phyloP scores from a whole-genome alignment of 208 protist genomes.

The Trypanosoma lewisi region DNA sequence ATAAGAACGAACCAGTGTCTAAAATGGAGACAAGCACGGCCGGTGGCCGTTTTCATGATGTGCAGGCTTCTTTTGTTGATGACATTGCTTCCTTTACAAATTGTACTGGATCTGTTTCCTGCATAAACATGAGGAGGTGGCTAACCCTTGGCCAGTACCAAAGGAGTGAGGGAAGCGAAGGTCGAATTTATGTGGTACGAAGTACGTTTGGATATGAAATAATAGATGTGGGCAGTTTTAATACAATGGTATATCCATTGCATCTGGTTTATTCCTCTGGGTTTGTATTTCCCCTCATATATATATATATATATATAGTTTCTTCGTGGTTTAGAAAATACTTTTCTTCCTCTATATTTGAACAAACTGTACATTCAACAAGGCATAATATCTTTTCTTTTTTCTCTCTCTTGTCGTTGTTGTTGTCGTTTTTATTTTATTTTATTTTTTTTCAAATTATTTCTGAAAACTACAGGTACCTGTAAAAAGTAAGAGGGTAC shows the following conservation, averaged over 20 bases:
- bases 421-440: no score
- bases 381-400: no score
- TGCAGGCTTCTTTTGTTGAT: constrained; percentile 26
- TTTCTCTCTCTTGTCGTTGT: no score
- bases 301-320: constrained; percentile 18
- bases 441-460: no score
- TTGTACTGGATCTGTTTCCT: constrained; percentile 23
- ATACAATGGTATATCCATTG: constrained; percentile 12
- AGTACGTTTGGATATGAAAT: constrained; percentile 25
- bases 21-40: constrained; percentile 21
- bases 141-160: constrained; percentile 13
- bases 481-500: no score
- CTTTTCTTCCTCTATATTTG: no score
- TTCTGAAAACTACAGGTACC: no score
- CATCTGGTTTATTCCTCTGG: constrained; percentile 12
- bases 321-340: constrained; percentile 8
- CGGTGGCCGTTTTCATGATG: constrained; percentile 22
- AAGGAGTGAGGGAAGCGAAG: constrained; percentile 1
- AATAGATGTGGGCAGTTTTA: constrained; percentile 7
- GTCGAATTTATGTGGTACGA: constrained; percentile 16
- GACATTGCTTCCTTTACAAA: constrained; percentile 27
- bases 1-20: constrained; percentile 31
- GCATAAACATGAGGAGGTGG: constrained; percentile 24
- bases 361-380: no score
- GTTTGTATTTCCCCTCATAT: neutral